phyloP scores from a whole-genome alignment of 2,329 filamentous ascomycete genomes.

The Didymella arachidicola region DNA sequence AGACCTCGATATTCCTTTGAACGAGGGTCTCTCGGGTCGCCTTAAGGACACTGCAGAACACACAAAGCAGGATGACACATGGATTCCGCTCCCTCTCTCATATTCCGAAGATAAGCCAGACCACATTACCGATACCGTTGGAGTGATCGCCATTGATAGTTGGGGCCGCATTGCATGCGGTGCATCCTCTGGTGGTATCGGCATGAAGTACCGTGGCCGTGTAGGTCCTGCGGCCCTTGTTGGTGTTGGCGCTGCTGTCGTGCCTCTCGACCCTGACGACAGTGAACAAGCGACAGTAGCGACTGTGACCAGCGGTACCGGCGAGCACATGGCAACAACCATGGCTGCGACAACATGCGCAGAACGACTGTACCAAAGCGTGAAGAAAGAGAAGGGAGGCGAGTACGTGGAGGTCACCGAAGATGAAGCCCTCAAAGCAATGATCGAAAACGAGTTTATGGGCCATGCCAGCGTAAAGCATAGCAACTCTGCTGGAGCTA shows the following conservation, averaged over 20 bases:
- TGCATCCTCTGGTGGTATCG: conserved; percentile 96
- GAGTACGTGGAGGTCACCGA: conserved; percentile 72
- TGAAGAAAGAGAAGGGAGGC: conserved; percentile 67
- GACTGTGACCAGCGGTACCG: conserved; percentile 90
- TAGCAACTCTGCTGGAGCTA: conserved; percentile 83
- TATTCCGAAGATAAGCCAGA: conserved; percentile 53
- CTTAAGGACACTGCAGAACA: conserved; percentile 24
- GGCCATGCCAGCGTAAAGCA: conserved; percentile 82
- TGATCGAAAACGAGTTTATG: conserved; percentile 92
- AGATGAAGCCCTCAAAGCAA: conserved; percentile 77
- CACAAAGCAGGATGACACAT: conserved; percentile 25
- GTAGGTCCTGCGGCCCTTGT: conserved; percentile 92
- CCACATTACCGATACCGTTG: conserved; percentile 90
- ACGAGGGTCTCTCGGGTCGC: neutral
- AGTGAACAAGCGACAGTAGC: conserved; percentile 75
- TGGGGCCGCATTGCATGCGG: conserved; percentile 89
- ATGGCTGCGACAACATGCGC: conserved; percentile 89
- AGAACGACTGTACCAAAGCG: conserved; percentile 79
- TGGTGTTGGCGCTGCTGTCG: conserved; percentile 86
- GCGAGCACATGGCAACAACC: conserved; percentile 97
- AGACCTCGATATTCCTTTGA: conserved; percentile 1
- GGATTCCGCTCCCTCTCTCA: conserved; percentile 11
- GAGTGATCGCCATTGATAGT: conserved; percentile 89
- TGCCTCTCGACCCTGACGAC: conserved; percentile 78
- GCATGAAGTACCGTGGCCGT: conserved; percentile 95